phyloP scores from a whole-genome alignment of 2,329 filamentous ascomycete species.

The Colletotrichum orbiculare region DNA sequence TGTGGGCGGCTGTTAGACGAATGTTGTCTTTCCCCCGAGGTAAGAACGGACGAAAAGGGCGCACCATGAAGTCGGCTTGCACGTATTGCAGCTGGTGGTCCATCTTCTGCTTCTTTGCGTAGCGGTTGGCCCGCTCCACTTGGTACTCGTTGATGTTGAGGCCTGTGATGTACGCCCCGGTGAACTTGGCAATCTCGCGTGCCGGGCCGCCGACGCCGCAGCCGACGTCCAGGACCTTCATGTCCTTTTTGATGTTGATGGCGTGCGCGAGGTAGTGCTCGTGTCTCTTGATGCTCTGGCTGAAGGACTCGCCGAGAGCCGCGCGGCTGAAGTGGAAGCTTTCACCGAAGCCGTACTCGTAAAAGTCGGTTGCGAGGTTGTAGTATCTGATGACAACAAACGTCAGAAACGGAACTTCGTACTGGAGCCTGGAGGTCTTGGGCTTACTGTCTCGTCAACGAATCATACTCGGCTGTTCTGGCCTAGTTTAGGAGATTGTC shows the following conservation, averaged over 20 bases:
- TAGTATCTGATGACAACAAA: slow-evolving; percentile 74
- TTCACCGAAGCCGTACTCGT: slow-evolving; percentile 96
- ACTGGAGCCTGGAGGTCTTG: background rate
- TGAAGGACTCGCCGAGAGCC: slow-evolving; percentile 85
- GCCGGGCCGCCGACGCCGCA: slow-evolving; percentile 97
- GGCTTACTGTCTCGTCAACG: slow-evolving; percentile 88
- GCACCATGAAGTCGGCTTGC: slow-evolving; percentile 95
- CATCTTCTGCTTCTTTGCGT: slow-evolving; percentile 84
- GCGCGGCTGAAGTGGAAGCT: slow-evolving; percentile 99
- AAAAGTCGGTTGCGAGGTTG: slow-evolving; percentile 94
- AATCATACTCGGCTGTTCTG: slow-evolving; percentile 89
- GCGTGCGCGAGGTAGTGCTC: slow-evolving; percentile 96
- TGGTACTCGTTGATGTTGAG: slow-evolving; percentile 99
- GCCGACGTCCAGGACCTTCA: slow-evolving; percentile 94
- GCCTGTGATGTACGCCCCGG: slow-evolving; percentile 87
- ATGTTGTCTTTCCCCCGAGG: background rate
- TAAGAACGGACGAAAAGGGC: slow-evolving; percentile 17
- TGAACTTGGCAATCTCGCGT: slow-evolving; percentile 95
- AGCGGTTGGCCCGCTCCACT: slow-evolving; percentile 90
- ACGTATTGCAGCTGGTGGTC: slow-evolving; percentile 84
- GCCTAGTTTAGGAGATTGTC: slow-evolving; percentile 58
- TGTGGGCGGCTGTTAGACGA: background rate
- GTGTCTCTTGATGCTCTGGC: slow-evolving; percentile 92
- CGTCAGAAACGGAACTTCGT: background rate
- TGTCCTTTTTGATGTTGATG: slow-evolving; percentile 86